Evolutionary conservation across 2,329 filamentous ascomycete genomes (phyloP), one percentile per base, ranked within the genome.

Genomic region (Colletotrichum navitas): DNA sequence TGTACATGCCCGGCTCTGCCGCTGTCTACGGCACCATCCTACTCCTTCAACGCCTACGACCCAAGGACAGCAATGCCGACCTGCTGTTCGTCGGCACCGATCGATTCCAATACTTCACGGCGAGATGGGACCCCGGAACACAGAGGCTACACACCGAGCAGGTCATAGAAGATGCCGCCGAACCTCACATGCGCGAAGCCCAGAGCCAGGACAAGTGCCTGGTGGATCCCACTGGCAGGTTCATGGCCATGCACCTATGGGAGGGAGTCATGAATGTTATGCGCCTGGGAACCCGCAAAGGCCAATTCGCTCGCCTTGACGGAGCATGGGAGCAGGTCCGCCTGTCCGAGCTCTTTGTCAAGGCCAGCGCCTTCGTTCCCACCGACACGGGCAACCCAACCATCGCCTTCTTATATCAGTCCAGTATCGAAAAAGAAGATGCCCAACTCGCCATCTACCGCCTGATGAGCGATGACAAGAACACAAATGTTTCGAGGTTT

Each of bases 71-170:
- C 36, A 82, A 86, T 6, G 94, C 91, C 59, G 94, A 98, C 76
- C 90, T 98, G 73, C 89, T 99, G 72, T 97, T 99, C 79, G 88
- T 99, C 68, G 95, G 94, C 61, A 99, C 96, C 58, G 93, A 97
- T 79, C 90, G 93, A 66, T 93, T 93, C 76, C 91, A 94, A 77
- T 98, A 97, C 83, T 97, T 98, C 80, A 97, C 94, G 1, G 81
- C 97, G 26, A 90, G 88, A 21, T 99, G 96, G 95, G 91, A 98
- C 76, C 77, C 86, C 0, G 81, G 87, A 79, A 84, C 78, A 5
- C 81, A 81, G 26, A 80, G 84, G 68, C 80, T 92, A 2, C 84
- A 88, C 11, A 88, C 86, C 0, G 79, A 87, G 29, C 83, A 87
- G 75, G 76, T 82, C 1, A 87, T 89, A 51, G 81, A 85, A 51